phyloP scores from a whole-genome alignment of 768 basidiomycete species.

The Suillus spraguei region DNA sequence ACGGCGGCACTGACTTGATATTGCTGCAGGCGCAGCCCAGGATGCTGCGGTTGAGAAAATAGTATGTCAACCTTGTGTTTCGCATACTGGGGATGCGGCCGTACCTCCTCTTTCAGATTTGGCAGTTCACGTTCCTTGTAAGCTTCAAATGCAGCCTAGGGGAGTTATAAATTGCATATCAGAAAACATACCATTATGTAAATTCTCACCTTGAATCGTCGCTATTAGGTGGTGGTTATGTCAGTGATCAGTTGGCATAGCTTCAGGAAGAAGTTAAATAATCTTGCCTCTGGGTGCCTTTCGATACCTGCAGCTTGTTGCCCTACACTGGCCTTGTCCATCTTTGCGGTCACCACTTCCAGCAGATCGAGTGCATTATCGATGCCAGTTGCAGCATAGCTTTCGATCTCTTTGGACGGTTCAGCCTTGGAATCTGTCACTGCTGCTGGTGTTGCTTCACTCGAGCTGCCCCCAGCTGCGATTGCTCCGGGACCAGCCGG shows the following conservation, averaged over 20 bases:
- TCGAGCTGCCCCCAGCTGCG: slow-evolving; percentile 61
- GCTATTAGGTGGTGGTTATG: slow-evolving; percentile 43
- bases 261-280: slow-evolving; percentile 3
- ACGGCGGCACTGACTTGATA: slow-evolving; percentile 60
- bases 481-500: slow-evolving; percentile 87
- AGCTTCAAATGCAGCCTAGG: slow-evolving; percentile 83
- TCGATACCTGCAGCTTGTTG: slow-evolving; percentile 86
- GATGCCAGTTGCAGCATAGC: slow-evolving; percentile 82
- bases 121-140: slow-evolving; percentile 89
- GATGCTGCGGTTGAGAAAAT: slow-evolving; percentile 55
- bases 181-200: background rate
- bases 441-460: slow-evolving; percentile 14
- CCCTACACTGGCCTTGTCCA: slow-evolving; percentile 91
- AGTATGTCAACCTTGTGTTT: slow-evolving; percentile 14
- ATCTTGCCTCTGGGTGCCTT: slow-evolving; percentile 85
- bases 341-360: slow-evolving; percentile 87
- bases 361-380: slow-evolving; percentile 90
- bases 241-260: slow-evolving; percentile 12
- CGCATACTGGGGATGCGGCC: slow-evolving; percentile 21
- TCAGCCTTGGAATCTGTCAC: slow-evolving; percentile 25
- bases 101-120: slow-evolving; percentile 70
- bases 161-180: slow-evolving; percentile 8
- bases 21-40: slow-evolving; percentile 88
- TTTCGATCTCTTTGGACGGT: slow-evolving; percentile 53
- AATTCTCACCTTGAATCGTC: slow-evolving; percentile 78